These are phyloP conservation scores for Gnomoniopsis sp. DNA, from an alignment of 2,329 filamentous ascomycete genomes.

Conservation along the genomic window DNA sequence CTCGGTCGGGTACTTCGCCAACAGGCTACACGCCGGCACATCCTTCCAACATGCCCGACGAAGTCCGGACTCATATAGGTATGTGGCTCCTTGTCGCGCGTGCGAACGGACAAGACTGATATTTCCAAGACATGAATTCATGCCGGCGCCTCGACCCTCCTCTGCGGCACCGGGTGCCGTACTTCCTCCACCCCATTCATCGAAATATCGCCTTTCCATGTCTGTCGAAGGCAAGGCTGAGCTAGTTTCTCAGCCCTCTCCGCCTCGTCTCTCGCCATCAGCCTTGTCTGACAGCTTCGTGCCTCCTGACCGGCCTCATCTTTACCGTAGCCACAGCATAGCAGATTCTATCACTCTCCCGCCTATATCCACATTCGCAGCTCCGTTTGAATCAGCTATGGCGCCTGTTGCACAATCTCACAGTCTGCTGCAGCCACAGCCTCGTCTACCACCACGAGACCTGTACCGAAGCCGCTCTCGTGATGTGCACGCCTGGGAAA, in stretches of 20 bases:
- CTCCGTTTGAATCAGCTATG: constrained; percentile 27
- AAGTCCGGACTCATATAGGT: constrained; percentile 44
- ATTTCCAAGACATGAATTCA: constrained; percentile 37
- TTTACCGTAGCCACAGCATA: constrained; percentile 71
- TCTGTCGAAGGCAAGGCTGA: constrained; percentile 91
- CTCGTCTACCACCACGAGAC: constrained; percentile 45
- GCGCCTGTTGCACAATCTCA: constrained; percentile 15
- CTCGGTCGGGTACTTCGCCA: constrained; percentile 50
- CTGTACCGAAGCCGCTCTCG: constrained; percentile 71
- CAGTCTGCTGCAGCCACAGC: constrained; percentile 29
- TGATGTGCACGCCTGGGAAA: constrained; percentile 87
- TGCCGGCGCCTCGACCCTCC: constrained; percentile 39
- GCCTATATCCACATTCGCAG: constrained; percentile 51
- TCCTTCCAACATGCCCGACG: constrained; percentile 48
- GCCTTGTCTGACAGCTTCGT: constrained; percentile 29
- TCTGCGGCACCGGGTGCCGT: constrained; percentile 34
- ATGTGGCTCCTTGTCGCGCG: constrained; percentile 20
- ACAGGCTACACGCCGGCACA: constrained; percentile 53
- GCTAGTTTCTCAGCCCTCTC: constrained; percentile 63
- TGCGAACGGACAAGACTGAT: constrained; percentile 15
- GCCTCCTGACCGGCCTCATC: constrained; percentile 46
- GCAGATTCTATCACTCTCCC: constrained; percentile 56
- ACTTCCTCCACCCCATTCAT: constrained; percentile 38
- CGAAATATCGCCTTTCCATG: constrained; percentile 72
- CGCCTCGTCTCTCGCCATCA: constrained; percentile 41